Conservation (phyloP, 1,284 basidiomycete genomes). For the Fomitopsis schrenkii region DNA sequence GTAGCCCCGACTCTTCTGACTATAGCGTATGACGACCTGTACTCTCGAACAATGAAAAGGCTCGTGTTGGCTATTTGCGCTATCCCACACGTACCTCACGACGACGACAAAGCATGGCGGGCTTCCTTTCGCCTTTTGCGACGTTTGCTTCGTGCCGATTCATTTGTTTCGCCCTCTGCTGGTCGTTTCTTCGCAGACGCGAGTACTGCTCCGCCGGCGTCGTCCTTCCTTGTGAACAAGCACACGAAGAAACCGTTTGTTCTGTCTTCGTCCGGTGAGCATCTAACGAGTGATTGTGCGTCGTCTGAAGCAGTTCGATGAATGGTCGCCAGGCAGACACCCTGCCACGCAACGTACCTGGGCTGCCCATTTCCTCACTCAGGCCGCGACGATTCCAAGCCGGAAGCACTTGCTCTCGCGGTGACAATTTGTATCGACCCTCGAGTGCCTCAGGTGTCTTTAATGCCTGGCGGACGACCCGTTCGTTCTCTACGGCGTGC, state of each 20-base stretch:
- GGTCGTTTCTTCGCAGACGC: not conserved
- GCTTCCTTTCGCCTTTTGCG: constrained; percentile 3
- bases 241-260: constrained; percentile 97
- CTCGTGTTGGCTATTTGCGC: not conserved
- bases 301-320: constrained; percentile 35
- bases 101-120: not conserved
- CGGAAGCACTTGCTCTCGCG: constrained; percentile 63
- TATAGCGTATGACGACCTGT: not conserved
- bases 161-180: not conserved
- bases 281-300: constrained; percentile 75
- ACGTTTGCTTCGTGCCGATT: not conserved
- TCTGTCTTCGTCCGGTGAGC: constrained; percentile 78
- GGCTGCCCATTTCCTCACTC: constrained; percentile 50
- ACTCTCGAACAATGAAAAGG: not conserved
- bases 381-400: constrained; percentile 78
- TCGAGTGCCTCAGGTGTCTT: constrained; percentile 59
- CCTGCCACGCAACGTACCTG: constrained; percentile 31
- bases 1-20: constrained; percentile 4
- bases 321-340: not conserved
- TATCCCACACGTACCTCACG: not conserved
- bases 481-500: constrained; percentile 89
- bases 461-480: constrained; percentile 72
- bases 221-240: constrained; percentile 56
- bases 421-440: constrained; percentile 66
- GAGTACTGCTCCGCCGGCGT: constrained; percentile 9